phyloP scores from a whole-genome alignment of 2,329 filamentous ascomycete genomes.

The Thielaviopsis musarum region DNA sequence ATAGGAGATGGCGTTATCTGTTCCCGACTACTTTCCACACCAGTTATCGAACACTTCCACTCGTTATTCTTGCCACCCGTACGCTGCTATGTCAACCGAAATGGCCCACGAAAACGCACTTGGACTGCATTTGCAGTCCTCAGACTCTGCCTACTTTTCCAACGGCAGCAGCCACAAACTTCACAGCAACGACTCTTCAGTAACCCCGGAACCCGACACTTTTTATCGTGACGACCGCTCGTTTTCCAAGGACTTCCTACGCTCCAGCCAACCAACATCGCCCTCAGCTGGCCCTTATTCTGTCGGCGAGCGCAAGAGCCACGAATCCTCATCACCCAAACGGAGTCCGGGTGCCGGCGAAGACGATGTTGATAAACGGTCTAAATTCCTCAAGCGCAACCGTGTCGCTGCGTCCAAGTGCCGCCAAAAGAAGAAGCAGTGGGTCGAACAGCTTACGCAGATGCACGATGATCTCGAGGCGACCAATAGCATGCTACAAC shows the following conservation, averaged over 20 bases:
- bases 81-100: not conserved
- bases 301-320: not conserved
- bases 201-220: not conserved
- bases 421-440: slow-evolving; percentile 47
- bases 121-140: not conserved
- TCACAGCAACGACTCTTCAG: not conserved
- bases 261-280: not conserved
- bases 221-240: not conserved
- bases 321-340: not conserved
- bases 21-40: not conserved
- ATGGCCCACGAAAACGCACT: not conserved
- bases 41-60: not conserved
- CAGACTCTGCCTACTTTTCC: not conserved
- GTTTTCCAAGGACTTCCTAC: not conserved
- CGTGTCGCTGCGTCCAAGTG: slow-evolving; percentile 58
- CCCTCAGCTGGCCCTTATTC: not conserved
- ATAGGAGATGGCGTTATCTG: not conserved
- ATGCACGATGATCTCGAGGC: slow-evolving; percentile 27
- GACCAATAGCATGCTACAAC: slow-evolving; percentile 26
- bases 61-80: not conserved
- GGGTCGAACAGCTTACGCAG: slow-evolving; percentile 32
- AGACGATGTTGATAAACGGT: not conserved
- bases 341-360: not conserved
- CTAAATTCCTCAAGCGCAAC: slow-evolving; percentile 50
- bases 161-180: not conserved